These are phyloP conservation scores for Aphanomyces cochlioides DNA, from an alignment of 352 stramenopile species.

Conservation along the genomic window DNA sequence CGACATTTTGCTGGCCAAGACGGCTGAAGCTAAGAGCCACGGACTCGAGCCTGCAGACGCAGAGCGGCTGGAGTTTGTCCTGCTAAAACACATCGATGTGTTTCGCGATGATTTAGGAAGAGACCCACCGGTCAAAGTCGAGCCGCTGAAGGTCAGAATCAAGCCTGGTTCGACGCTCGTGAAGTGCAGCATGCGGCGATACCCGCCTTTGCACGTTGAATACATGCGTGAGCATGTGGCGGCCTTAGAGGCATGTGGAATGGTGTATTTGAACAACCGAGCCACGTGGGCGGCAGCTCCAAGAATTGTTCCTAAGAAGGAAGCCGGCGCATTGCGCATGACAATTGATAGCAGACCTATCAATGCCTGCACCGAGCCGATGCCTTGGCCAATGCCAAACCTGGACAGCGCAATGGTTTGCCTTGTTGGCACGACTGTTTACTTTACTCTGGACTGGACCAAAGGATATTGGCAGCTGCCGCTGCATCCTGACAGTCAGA, in stretches of 20 bases:
- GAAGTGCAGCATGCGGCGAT: too few relatives aligned
- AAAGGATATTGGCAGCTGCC: constrained; percentile 30
- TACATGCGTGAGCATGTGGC: too few relatives aligned
- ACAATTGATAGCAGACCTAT: constrained; percentile 32
- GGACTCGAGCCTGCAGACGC: not conserved
- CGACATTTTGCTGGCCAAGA: constrained; percentile 2
- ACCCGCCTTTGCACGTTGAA: too few relatives aligned
- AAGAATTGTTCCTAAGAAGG: constrained; percentile 22
- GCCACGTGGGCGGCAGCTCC: too few relatives aligned
- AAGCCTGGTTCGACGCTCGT: constrained; percentile 4
- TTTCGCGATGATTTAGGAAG: constrained; percentile 16
- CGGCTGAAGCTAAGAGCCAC: not conserved
- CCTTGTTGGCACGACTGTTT: not conserved
- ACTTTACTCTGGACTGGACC: constrained; percentile 27
- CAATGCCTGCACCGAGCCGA: constrained; percentile 32
- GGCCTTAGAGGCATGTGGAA: too few relatives aligned
- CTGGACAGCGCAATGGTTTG: constrained; percentile 14
- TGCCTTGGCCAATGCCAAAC: constrained; percentile 32
- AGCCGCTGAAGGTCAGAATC: constrained; percentile 25
- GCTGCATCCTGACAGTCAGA: constrained; percentile 18
- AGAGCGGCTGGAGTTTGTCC: not conserved
- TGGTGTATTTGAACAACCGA: too few relatives aligned
- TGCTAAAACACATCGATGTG: constrained; percentile 18
- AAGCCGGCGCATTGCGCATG: constrained; percentile 21
- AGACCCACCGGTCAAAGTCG: constrained; percentile 19